Percentiles rank a stretch among this genome's conserved stretches.
phyloP scores from a whole-genome alignment of 2,329 filamentous ascomycete genomes.

The Leptographium lundbergii region DNA sequence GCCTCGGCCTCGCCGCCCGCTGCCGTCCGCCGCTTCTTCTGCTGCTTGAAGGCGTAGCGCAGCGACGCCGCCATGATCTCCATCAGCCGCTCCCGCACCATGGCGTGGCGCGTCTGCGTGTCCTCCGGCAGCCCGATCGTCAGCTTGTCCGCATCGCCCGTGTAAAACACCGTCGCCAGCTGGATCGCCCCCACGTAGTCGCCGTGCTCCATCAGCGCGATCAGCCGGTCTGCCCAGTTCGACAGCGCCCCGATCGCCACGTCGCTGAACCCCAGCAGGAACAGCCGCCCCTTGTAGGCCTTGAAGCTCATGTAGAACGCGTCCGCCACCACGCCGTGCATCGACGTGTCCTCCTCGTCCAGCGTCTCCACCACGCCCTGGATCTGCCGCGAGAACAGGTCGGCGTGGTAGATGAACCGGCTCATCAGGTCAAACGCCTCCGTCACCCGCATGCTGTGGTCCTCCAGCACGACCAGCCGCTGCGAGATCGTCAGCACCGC shows the following conservation, averaged over 20 bases:
- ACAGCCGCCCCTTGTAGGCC: constrained; percentile 85
- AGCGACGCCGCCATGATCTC: constrained; percentile 91
- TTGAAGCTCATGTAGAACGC: constrained; percentile 98
- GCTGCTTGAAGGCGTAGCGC: constrained; percentile 71
- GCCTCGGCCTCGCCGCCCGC: no score
- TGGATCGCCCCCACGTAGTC: constrained; percentile 88
- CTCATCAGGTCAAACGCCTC: constrained; percentile 88
- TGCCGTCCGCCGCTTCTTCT: constrained; percentile 23
- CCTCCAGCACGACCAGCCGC: constrained; percentile 82
- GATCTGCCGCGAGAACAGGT: constrained; percentile 81
- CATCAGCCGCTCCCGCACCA: constrained; percentile 79
- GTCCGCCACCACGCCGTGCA: constrained; percentile 94
- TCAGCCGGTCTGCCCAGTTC: constrained; percentile 90
- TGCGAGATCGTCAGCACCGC: constrained; percentile 91
- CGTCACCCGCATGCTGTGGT: constrained; percentile 70
- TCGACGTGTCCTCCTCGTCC: constrained; percentile 54
- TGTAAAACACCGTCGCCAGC: constrained; percentile 84
- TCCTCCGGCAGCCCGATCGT: constrained; percentile 91
- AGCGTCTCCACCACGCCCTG: constrained; percentile 75
- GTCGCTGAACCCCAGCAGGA: constrained; percentile 88
- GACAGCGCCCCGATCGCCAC: constrained; percentile 82
- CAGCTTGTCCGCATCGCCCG: constrained; percentile 80
- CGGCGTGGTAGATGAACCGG: constrained; percentile 83
- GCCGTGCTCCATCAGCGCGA: constrained; percentile 92
- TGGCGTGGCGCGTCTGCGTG: constrained; percentile 55